Conservation (phyloP, 108 stramenopile species). For the Cyclotella atomus region DNA sequence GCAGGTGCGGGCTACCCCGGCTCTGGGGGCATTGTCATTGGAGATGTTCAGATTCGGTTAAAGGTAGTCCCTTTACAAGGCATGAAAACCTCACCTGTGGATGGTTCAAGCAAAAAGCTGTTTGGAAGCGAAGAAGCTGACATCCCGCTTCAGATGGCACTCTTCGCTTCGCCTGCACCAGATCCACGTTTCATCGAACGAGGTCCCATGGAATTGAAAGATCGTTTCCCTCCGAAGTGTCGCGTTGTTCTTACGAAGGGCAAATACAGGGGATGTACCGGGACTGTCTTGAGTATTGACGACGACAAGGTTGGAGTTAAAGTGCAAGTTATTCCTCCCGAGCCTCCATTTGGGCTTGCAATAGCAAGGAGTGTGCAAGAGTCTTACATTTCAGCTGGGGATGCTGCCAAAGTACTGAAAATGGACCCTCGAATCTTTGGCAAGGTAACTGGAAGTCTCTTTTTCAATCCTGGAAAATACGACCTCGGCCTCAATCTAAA, state of each 20-base stretch:
- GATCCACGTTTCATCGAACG: conserved; percentile 94
- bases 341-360: conserved; percentile 93
- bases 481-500: conserved; percentile 96
- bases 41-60: conserved; percentile 84
- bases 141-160: conserved; percentile 93
- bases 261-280: conserved; percentile 72
- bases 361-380: conserved; percentile 84
- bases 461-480: conserved; percentile 80
- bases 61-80: conserved; percentile 92
- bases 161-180: conserved; percentile 89
- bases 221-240: conserved; percentile 81
- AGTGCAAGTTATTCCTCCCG: conserved; percentile 81
- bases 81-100: conserved; percentile 85
- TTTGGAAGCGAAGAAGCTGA: conserved; percentile 95
- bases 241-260: conserved; percentile 83
- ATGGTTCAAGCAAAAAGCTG: conserved; percentile 89
- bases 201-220: conserved; percentile 80
- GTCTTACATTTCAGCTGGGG: conserved; percentile 75
- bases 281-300: conserved; percentile 68
- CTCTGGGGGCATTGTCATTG: conserved; percentile 89
- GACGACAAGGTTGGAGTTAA: conserved; percentile 86
- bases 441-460: conserved; percentile 82
- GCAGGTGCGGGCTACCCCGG: conserved; percentile 78
- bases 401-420: conserved; percentile 86
- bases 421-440: conserved; percentile 83